Evolutionary conservation across 1,284 basidiomycete species (phyloP), one percentile per base, ranked within the genome.

Genomic region (Kwoniella shivajii): DNA sequence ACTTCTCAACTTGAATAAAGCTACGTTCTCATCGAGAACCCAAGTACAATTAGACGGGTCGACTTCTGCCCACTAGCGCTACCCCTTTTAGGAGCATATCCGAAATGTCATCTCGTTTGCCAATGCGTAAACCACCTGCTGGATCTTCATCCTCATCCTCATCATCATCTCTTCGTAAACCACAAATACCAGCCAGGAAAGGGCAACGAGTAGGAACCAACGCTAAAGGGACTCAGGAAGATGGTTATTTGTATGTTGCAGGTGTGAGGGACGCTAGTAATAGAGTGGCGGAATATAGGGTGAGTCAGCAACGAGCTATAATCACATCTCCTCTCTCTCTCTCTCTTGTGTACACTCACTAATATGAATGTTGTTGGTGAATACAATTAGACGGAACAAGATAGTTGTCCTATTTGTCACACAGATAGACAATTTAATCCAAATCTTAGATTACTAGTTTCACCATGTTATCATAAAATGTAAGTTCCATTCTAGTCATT

Each of bases 391-490:
- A 89, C 89, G 33, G 89, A 90, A 82, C 87, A 91, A 56, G 96
- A 99, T 78, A 87, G 92, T 73, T 99, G 96, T 80, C 95, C 96
- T 1, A 88, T 97, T 7, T 99, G 96, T 83, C 92, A 93, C 78
- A 95, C 92, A 34, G 96, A 99, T 74, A 82, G 96, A 56, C 98
- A 96, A 75, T 82, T 98, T 60, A 97, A 98, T 71, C 92, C 93
- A 14, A 92, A 93, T 69, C 82, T 99, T 26, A 86, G 95, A 39
- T 82, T 99, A 44, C 84, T 99, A 55, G 94, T 99, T 60, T 94
- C 92, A 71, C 85, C 90, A 29, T 99, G 96, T 77, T 99, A 98
- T 78, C 96, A 99, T 80, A 97, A 97, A 83, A 95, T 98, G 94
- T 92, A n/a, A 55, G 53, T 22, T 36, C 7, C n/a, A 10, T 9